A percentile compares a stretch with the other conserved stretches of the same genome.
phyloP scores from a whole-genome alignment of 2,329 filamentous ascomycete species.

The Aspergillus pseudoglaucus region DNA sequence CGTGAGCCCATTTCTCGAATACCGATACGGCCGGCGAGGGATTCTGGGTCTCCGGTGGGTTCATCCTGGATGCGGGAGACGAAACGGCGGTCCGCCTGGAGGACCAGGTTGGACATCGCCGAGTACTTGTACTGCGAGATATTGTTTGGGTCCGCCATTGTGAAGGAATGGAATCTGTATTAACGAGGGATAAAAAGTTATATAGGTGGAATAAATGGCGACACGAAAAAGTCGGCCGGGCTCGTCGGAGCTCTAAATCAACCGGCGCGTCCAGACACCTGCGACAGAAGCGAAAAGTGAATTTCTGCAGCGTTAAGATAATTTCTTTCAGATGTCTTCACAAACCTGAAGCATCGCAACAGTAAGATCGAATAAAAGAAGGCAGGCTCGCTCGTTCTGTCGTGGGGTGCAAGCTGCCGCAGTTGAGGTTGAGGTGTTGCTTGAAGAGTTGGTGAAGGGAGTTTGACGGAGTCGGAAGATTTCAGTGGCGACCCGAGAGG shows the following conservation, averaged over 20 bases:
- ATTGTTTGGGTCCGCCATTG: conserved; percentile 62
- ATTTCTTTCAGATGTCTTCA: conserved; percentile 21
- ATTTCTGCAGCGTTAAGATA: conserved; percentile 16
- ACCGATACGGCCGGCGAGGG: conserved; percentile 85
- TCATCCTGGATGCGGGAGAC: conserved; percentile 89
- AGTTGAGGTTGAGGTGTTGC: conserved; percentile 14
- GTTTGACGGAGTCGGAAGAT: conserved; percentile 20
- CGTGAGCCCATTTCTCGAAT: conserved; percentile 91
- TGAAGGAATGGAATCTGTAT: conserved; percentile 19
- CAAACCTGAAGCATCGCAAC: conserved; percentile 30
- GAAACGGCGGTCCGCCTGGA: conserved; percentile 98
- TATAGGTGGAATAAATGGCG: conserved; percentile 7
- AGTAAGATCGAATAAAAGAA: conserved; percentile 4
- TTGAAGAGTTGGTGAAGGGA: conserved; percentile 19
- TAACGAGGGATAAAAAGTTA: conserved; percentile 9
- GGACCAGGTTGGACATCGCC: conserved; percentile 99
- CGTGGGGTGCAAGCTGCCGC: conserved; percentile 20
- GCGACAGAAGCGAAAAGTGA: conserved; percentile 14
- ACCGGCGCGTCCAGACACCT: conserved; percentile 27
- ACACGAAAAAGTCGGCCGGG: conserved; percentile 18
- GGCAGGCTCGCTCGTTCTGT: conserved; percentile 19
- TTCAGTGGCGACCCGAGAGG: conserved; percentile 28
- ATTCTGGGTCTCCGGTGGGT: conserved; percentile 94
- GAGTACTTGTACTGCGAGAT: conserved; percentile 98
- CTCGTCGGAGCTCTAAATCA: conserved; percentile 29